Evolutionary conservation across 2,329 filamentous ascomycete species (phyloP), one percentile per base, ranked within the genome.

Genomic region (Fragosphaeria purpurea): DNA sequence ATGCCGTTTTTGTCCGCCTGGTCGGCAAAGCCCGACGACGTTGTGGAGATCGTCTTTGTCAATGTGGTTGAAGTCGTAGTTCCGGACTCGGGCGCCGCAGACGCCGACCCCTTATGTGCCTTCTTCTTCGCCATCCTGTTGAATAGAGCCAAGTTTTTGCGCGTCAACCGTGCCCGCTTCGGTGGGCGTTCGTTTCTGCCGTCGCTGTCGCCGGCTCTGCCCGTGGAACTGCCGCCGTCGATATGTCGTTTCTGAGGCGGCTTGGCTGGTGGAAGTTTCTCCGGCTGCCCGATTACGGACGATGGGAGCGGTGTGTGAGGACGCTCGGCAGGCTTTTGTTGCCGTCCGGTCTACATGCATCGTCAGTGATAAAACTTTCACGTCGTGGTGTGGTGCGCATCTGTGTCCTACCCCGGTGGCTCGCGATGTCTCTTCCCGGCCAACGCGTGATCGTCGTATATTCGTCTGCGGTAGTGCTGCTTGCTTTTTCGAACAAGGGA

Each of bases 1-100:
- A 59, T 57, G 38, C 55, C 55, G 40, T 60, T 58, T 33, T 55
- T 49, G 30, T 33, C 7, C 37, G 54, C 52, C 35, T 53, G 46
- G 6, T 46, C 13, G 12, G 47, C 55, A 46, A 56, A 57, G 1
- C 50, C 52, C 11, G 50, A 22, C 12, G 50, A 51, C n/a, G 55
- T 55, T 22, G 43, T 6, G 7, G 50, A 50, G n/a, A 33, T 46
- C 30, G 38, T 46, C 44, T 40, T 55, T 4, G 50, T 41, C n/a
- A 35, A 41, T 10, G 37, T 12, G 12, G 44, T 38, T 6, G n/a
- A 35, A 7, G 10, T 43, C 32, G 7, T 38, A 33, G 44, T 22
- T 22, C 22, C 22, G 3, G 22, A 22, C 22, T 22, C 22, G 22
- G 22, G 22, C 22, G 22, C 22, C 22, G 22, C 22, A 22, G 22